These are phyloP conservation scores for Pichia pseudocactophila DNA, from an alignment of 805 yeast genomes.

Conservation along the genomic window DNA sequence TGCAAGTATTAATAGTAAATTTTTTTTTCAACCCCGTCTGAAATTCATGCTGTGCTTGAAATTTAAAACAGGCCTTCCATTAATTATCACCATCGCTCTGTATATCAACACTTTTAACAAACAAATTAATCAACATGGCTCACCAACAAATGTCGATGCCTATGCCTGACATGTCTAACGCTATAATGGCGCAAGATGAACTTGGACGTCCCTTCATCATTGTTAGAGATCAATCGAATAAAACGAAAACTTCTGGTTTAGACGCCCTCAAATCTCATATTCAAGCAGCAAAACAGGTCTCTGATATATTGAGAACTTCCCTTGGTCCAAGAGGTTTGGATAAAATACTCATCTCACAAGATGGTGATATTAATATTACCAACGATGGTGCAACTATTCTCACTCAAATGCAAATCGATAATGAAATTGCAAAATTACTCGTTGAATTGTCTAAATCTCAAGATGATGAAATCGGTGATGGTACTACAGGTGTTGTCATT, in stretches of 20 bases:
- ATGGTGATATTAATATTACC: constrained; percentile 96
- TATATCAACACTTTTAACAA: neutral
- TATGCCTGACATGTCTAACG: constrained; percentile 93
- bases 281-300: constrained; percentile 89
- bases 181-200: constrained; percentile 98
- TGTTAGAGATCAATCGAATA: constrained; percentile 65
- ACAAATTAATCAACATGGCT: neutral
- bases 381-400: constrained; percentile 98
- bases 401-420: constrained; percentile 91
- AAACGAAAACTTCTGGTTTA: constrained; percentile 57
- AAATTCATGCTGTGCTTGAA: no score
- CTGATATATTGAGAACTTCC: constrained; percentile 84
- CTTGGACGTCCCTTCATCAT: constrained; percentile 98
- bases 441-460: constrained; percentile 92
- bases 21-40: no score
- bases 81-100: no score
- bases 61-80: neutral
- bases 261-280: constrained; percentile 86
- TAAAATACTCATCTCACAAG: constrained; percentile 88
- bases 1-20: no score
- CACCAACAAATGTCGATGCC: constrained; percentile 26
- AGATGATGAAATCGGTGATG: constrained; percentile 98
- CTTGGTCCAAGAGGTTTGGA: constrained; percentile 98
- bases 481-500: constrained; percentile 98
- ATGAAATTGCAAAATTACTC: constrained; percentile 89